Conservation (phyloP, 148 eudicot genomes). For the Drosera capensis region DNA sequence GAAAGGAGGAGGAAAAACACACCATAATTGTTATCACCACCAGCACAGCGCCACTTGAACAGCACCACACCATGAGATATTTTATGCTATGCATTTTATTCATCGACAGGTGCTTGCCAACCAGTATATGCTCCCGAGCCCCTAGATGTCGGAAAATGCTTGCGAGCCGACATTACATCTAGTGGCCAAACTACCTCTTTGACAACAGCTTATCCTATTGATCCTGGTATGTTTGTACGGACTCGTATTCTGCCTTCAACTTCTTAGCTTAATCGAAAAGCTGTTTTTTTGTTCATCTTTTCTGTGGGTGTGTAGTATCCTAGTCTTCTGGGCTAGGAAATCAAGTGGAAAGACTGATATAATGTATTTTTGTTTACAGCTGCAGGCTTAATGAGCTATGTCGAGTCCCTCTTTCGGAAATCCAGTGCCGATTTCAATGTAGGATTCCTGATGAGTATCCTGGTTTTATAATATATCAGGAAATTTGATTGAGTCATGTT, state of each 20-base stretch:
- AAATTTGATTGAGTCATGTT: too few species aligned
- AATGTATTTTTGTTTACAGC: constrained; percentile 34
- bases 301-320: too few species aligned
- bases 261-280: too few species aligned
- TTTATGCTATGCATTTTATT: background rate
- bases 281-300: too few species aligned
- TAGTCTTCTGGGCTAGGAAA: too few species aligned
- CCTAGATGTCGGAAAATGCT: constrained; percentile 66
- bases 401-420: constrained; percentile 57
- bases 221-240: constrained; percentile 43
- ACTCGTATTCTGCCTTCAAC: too few species aligned
- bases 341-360: background rate
- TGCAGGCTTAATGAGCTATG: constrained; percentile 52
- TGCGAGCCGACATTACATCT: constrained; percentile 66
- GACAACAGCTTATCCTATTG: constrained; percentile 47
- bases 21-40: too few species aligned
- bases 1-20: too few species aligned
- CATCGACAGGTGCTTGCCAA: constrained; percentile 77
- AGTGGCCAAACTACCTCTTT: constrained; percentile 50
- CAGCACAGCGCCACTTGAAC: too few species aligned
- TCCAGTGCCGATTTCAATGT: constrained; percentile 67
- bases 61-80: too few species aligned
- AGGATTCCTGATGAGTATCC: constrained; percentile 6
- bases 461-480: too few species aligned
- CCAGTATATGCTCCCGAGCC: constrained; percentile 86